Base-by-base conservation (phyloP, 2,329 filamentous ascomycete species). In the Pleurostoma richardsiae region DNA sequence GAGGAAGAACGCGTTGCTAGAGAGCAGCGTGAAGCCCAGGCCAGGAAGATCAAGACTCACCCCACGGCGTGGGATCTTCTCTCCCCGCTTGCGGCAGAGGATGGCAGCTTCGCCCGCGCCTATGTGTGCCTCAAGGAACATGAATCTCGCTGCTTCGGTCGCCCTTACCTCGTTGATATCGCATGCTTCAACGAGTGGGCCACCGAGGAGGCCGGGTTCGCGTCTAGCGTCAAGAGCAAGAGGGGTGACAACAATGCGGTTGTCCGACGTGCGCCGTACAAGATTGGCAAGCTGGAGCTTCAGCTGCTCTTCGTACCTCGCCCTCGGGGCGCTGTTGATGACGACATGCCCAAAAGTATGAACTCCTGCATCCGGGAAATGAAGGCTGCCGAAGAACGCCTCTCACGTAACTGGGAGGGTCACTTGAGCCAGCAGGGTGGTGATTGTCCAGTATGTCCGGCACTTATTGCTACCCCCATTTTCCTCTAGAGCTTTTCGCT, bases 321-420 rank as follows among this genome's bases (percentile, higher is more conserved):
- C 58, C 92, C 94, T 4, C 92, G 89, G 72, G 87, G 86, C 40
- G 78, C 84, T 30, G 83, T 83, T 43, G 94, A 97, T 54, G 91
- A 96, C 11, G 92, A 97, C 56, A 96, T 99, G 90, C 94, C 94
- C 46, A 97, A 97, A 83, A 96, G 91, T 73, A 96, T 99, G 91
- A 95, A 94, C 67, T 88, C 89, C 40, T 96, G 90, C 65, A 87
- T 97, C 56, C 82, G 94, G 19, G 94, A 97, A 71, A 83, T 99
- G 70, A 89, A 87, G 67, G 89, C 92, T 44, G 90, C 92, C 2
- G 90, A 96, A 64, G 86, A 88, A 63, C 79, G 88, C 51, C 80
- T 87, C 52, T 77, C 85, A 42, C 83, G 86, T 52, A 86, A 83
- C 57, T 95, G 82, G 76, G 92, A 99, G 66, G 92, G 94, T 30